A percentile compares a stretch with the other conserved stretches of the same genome.
phyloP scores from a whole-genome alignment of 805 yeast genomes.

The Metschnikowia continentalis region DNA sequence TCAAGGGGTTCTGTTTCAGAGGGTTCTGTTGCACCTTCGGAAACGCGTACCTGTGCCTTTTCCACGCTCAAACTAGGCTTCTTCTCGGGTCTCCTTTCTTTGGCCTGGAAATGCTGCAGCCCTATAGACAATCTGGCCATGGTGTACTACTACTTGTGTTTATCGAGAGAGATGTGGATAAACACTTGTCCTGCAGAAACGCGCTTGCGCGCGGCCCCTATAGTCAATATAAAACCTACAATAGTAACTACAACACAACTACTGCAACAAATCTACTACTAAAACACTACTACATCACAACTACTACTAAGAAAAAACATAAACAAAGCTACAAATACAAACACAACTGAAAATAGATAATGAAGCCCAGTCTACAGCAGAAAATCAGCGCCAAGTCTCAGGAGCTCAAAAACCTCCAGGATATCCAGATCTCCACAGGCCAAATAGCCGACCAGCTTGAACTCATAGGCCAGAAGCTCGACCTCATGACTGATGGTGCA shows the following conservation, averaged over 20 bases:
- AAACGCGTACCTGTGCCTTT: neutral
- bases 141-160: constrained; percentile 3
- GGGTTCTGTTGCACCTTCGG: neutral
- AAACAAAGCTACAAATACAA: too few relatives aligned
- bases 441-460: constrained; percentile 45
- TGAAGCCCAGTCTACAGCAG: constrained; percentile 17
- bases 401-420: constrained; percentile 49
- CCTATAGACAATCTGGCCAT: constrained; percentile 17
- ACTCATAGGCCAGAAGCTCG: constrained; percentile 45
- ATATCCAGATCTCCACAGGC: constrained; percentile 44
- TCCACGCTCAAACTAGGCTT: neutral
- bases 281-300: too few relatives aligned
- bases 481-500: constrained; percentile 52
- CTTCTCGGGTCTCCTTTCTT: constrained; percentile 1
- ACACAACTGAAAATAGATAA: neutral
- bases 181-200: neutral
- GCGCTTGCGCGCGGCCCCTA: constrained; percentile 1
- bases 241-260: too few relatives aligned
- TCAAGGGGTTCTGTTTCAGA: neutral
- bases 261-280: too few relatives aligned
- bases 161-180: neutral
- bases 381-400: constrained; percentile 43
- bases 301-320: too few relatives aligned
- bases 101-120: constrained; percentile 12
- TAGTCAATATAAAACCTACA: neutral